Conservation (phyloP, 768 basidiomycete genomes). For the Grammothele lineata region DNA sequence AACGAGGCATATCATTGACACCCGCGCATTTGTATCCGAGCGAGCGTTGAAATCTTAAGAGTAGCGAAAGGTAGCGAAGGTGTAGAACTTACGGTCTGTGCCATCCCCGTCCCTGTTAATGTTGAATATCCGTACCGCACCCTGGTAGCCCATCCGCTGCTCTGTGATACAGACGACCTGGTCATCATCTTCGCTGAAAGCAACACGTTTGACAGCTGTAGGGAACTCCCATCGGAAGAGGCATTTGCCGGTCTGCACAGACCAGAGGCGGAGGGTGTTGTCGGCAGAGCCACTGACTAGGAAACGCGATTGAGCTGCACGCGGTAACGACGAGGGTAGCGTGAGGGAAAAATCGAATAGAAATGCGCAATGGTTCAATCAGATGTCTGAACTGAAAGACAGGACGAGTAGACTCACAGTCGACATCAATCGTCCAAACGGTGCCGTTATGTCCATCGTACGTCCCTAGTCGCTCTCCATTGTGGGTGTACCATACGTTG, state of each 20-base stretch:
- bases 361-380: background rate
- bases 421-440: slow-evolving; percentile 95
- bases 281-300: slow-evolving; percentile 92
- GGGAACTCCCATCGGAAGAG: slow-evolving; percentile 97
- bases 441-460: slow-evolving; percentile 95
- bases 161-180: slow-evolving; percentile 92
- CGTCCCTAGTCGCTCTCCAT: slow-evolving; percentile 95
- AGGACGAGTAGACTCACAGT: slow-evolving; percentile 55
- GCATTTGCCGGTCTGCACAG: slow-evolving; percentile 85
- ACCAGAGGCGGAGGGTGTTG: slow-evolving; percentile 90
- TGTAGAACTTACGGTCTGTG: slow-evolving; percentile 62
- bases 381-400: background rate
- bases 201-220: slow-evolving; percentile 94
- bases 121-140: slow-evolving; percentile 86
- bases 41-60: background rate
- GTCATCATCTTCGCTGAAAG: slow-evolving; percentile 82
- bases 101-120: slow-evolving; percentile 83
- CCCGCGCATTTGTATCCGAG: background rate
- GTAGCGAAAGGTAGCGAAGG: background rate
- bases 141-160: slow-evolving; percentile 91
- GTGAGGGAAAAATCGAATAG: background rate
- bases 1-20: too few relatives aligned
- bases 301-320: slow-evolving; percentile 78
- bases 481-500: slow-evolving; percentile 97
- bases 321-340: background rate